phyloP scores from a whole-genome alignment of 495 filamentous ascomycete species.

The Darksidea phi region DNA sequence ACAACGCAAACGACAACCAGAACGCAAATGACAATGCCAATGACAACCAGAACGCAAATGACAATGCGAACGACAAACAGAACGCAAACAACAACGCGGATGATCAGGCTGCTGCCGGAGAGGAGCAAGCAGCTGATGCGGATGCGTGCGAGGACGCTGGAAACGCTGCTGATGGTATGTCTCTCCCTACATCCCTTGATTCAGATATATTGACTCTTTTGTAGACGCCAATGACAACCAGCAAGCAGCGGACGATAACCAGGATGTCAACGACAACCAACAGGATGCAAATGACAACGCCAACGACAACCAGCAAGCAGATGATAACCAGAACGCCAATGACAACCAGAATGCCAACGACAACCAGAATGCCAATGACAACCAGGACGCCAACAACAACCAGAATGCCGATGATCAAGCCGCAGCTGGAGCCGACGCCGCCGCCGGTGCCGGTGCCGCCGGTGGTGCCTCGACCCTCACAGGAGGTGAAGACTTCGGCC shows the following conservation, averaged over 20 bases:
- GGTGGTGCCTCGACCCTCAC: slow-evolving; percentile 30
- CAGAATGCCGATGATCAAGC: not conserved
- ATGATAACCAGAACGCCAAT: no score
- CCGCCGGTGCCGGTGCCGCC: slow-evolving; percentile 12
- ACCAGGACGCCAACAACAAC: slow-evolving; percentile 4
- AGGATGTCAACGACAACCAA: no score
- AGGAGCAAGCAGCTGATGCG: not conserved
- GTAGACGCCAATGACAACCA: not conserved
- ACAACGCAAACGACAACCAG: not conserved
- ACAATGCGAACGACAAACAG: not conserved
- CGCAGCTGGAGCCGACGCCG: slow-evolving; percentile 9
- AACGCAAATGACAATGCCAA: not conserved
- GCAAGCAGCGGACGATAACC: no score
- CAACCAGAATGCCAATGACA: no score
- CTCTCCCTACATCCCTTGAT: not conserved
- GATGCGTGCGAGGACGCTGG: not conserved
- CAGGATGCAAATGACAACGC: no score
- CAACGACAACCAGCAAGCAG: no score
- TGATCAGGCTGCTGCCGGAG: not conserved
- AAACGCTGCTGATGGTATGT: not conserved
- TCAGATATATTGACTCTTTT: not conserved
- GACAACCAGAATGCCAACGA: no score
- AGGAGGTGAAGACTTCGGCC: slow-evolving; percentile 51
- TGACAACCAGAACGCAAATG: slow-evolving; percentile 1
- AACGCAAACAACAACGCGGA: slow-evolving; percentile 3